Base-by-base conservation (phyloP, 148 eudicot genomes). In the Amaranthus hypochondriacus region DNA sequence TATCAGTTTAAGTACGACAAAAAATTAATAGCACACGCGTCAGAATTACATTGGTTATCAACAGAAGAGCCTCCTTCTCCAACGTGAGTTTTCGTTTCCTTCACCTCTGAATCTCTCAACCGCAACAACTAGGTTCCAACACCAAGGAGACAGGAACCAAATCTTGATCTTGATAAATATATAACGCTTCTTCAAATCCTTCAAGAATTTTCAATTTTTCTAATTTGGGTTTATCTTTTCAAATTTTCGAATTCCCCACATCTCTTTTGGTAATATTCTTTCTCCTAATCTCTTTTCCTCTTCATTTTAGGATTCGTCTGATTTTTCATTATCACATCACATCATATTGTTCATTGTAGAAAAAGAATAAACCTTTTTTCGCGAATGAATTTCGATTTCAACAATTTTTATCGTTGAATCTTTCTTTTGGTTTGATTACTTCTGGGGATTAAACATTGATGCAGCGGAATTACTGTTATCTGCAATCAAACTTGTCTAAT, bases 51-150 rank as follows among this genome's bases (percentile, higher is more conserved):
- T 28, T 28, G 39, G 39, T 2, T 28, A 28, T 28, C 39, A 28
- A 28, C 39, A 28, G 39, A 28, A 28, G 39, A 28, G 39, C 2
- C 39, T 2, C 39, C 39, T 28, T 28, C 2, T 28, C 39, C 39
- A 0, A 2, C 39, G 39, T 28, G 39, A 28, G 39, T 60, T 21
- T 7, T 28, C 5, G 57, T 51, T 65, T 61, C 67, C 51, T 44
- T 61, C 67, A 48, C 75, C 57, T 50, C 59, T 62, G 42, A 62
- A 62, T 14, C 68, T 62, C 68, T 50, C 68, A 5, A 14, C 57
- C 61, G 21, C 9, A 46, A 18, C 18, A 18, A 18, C 18, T 18
- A 18, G 18, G 18, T 18, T 18, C 47, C 59, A 15, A 49, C 28
- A 51, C 50, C 7, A 51, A 61, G 56, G 63, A 72, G 21, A 61